These are phyloP conservation scores for Excoecaria agallocha DNA, from an alignment of 345 rosid species.

Conservation along the genomic window DNA sequence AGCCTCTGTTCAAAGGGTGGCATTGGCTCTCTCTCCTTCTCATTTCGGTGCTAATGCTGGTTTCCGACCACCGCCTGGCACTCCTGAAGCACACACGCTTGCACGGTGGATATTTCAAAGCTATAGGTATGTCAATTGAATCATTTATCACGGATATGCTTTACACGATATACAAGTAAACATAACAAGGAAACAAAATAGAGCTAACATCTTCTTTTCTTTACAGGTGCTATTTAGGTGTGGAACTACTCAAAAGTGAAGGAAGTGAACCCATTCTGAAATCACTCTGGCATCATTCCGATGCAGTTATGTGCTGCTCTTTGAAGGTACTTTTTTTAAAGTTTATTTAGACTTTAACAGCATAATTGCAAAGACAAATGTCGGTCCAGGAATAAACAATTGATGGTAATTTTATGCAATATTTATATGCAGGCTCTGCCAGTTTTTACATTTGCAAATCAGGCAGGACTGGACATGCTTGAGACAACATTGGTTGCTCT, in stretches of 20 bases:
- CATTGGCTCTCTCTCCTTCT: constrained; percentile 95
- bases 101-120: constrained; percentile 98
- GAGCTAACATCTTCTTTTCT: not conserved
- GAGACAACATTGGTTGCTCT: constrained; percentile 34
- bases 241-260: constrained; percentile 73
- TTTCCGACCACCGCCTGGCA: constrained; percentile 75
- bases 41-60: constrained; percentile 76
- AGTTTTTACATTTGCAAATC: constrained; percentile 29
- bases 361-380: not conserved
- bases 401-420: too few species aligned
- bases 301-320: constrained; percentile 92
- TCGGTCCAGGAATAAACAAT: not conserved
- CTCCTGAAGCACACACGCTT: constrained; percentile 98
- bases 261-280: constrained; percentile 76
- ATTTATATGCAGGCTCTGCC: constrained; percentile 25
- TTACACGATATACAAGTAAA: not conserved
- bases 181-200: not conserved
- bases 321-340: constrained; percentile 36
- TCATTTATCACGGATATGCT: constrained; percentile 4
- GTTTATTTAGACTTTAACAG: too few species aligned
- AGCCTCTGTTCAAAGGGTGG: constrained; percentile 97
- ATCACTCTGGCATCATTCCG: constrained; percentile 80
- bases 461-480: constrained; percentile 34
- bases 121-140: constrained; percentile 52
- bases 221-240: constrained; percentile 82